Base-by-base conservation (phyloP, 257 asterid species). In the Eucommia ulmoides region DNA sequence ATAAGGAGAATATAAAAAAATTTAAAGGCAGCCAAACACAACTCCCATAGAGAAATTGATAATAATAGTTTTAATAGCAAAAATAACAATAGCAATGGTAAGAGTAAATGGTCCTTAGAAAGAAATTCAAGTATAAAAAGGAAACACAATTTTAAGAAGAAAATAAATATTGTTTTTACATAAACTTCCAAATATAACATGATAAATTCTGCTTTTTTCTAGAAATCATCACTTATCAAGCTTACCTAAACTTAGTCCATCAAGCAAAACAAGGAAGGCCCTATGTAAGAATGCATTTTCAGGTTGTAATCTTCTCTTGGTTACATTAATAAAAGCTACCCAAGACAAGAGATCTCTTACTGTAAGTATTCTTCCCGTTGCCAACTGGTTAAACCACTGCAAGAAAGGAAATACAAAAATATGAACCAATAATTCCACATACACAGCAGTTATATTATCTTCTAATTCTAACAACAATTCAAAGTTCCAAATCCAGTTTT, bases 331-430 rank as follows among this genome's bases (percentile, higher is more conserved):
- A 53, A 89, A 89, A 41, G 94, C 77, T 20, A 83, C 73, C 98
- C 96, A 89, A 45, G 96, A 86, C 70, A 89, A 69, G 51, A 89
- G 83, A 72, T 89, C 98, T 69, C 98, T 76, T 44, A 89, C 82
- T 1, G 96, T 89, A 58, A 89, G 96, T 45, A 74, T 8, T 56
- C 83, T 76, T 69, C 98, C 96, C 33, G 81, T 82, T 76, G 71
- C 80, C 52, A 76, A 72, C 50, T 62, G 66, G 69, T 85, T 80
- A 70, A 89, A 89, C 98, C 98, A 85, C 98, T 89, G 93, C 69
- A 74, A 33, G 58, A 53, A 55, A 81, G 72, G 49, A 55, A 59
- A 19, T 29, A 29, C 12, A 7, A 12, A 29, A 12, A 5, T 29
- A 7, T 29, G 8, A 29, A 29, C 8, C 12, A 29, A 5, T 29